phyloP scores from a whole-genome alignment of 2,329 filamentous ascomycete genomes.

The Fusarium dlaminii region DNA sequence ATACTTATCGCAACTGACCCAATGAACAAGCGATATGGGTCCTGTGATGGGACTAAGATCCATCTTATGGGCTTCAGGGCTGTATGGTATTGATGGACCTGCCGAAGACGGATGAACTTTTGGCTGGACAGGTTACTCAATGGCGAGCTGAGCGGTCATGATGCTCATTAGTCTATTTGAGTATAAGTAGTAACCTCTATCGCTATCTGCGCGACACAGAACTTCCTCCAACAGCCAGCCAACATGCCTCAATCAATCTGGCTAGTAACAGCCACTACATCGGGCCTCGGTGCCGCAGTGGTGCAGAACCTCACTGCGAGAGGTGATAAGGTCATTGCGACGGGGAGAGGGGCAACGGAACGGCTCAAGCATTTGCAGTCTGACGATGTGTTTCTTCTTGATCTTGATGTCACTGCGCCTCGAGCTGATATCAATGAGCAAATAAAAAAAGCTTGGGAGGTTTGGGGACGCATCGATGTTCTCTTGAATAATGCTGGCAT shows the following conservation, averaged over 20 bases:
- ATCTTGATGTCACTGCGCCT: slow-evolving; percentile 1
- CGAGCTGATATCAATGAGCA: neutral
- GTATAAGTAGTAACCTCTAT: neutral
- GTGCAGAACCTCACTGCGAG: neutral
- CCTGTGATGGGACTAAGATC: neutral
- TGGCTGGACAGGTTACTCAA: fast-evolving
- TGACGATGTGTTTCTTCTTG: neutral
- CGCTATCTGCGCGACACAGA: fast-evolving
- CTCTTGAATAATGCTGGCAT: slow-evolving; percentile 5
- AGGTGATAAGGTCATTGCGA: slow-evolving; percentile 3
- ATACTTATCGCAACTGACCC: neutral
- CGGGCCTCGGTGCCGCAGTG: slow-evolving; percentile 9
- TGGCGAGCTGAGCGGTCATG: neutral
- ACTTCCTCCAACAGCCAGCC: fast-evolving
- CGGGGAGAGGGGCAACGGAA: neutral
- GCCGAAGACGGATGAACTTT: neutral
- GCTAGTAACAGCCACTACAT: slow-evolving; percentile 10
- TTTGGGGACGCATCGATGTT: slow-evolving; percentile 3
- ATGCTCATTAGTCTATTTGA: neutral
- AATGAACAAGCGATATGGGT: neutral
- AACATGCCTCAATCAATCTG: slow-evolving; percentile 1
- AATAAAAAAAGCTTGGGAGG: neutral
- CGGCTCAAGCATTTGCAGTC: slow-evolving; percentile 1
- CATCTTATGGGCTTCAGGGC: neutral
- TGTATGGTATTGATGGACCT: neutral